phyloP scores from a whole-genome alignment of 1,284 basidiomycete species.

The Exobasidium rhododendri region DNA sequence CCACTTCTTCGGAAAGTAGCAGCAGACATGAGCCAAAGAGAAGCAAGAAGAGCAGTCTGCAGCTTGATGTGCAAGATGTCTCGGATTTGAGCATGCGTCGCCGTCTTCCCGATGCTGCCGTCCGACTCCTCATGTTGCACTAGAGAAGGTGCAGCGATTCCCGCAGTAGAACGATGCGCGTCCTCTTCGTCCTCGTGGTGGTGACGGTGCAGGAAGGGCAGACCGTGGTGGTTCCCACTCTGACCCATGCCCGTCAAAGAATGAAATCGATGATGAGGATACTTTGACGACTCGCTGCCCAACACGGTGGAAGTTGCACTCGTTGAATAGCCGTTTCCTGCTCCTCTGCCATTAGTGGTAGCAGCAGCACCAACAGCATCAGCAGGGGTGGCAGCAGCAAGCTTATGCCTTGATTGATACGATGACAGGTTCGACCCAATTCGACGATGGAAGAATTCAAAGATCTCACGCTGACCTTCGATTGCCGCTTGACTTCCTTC shows the following conservation, averaged over 20 bases:
- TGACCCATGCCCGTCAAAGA: constrained; percentile 14
- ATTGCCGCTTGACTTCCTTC: constrained; percentile 83
- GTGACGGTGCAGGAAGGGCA: not conserved
- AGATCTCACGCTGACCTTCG: constrained; percentile 77
- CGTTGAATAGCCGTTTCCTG: not conserved
- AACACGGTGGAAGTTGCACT: not conserved
- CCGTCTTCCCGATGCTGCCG: not conserved
- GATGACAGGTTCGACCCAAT: constrained; percentile 15
- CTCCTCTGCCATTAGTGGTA: not conserved
- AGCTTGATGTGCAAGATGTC: constrained; percentile 22
- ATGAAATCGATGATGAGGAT: constrained; percentile 3
- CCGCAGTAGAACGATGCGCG: not conserved
- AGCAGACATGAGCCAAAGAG: constrained; percentile 88
- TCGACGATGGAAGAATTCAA: constrained; percentile 66
- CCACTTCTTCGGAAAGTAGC: constrained; percentile 86
- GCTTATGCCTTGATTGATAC: not conserved
- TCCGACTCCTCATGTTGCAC: not conserved
- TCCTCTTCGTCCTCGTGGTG: not conserved
- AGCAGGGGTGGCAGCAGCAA: constrained; percentile 5
- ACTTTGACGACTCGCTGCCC: not conserved
- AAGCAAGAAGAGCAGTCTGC: constrained; percentile 62
- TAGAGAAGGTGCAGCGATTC: not conserved
- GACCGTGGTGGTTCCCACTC: constrained; percentile 6
- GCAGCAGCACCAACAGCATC: not conserved
- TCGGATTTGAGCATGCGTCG: constrained; percentile 19